Conservation (phyloP, 2,329 filamentous ascomycete genomes). For the Paracamarosporium sp. region DNA sequence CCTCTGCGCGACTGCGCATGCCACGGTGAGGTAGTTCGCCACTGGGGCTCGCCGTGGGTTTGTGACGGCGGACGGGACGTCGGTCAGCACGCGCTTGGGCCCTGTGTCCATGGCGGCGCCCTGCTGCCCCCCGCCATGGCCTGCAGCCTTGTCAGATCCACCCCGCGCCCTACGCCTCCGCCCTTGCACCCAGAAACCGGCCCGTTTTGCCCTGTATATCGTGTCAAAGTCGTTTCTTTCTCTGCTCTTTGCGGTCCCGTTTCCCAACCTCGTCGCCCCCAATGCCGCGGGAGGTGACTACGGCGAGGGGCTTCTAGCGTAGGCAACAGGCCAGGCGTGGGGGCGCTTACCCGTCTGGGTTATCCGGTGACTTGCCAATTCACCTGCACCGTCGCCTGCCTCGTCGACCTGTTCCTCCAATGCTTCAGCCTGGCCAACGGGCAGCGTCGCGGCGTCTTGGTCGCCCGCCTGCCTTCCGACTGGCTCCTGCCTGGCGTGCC, state of each 20-base stretch:
- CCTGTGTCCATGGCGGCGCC: slow-evolving; percentile 9
- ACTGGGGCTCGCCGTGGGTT: background rate
- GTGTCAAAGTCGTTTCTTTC: slow-evolving; percentile 3
- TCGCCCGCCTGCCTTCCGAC: slow-evolving; percentile 13
- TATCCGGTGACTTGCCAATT: slow-evolving; percentile 33
- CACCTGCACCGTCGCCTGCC: slow-evolving; percentile 25
- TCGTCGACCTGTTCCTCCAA: slow-evolving; percentile 16
- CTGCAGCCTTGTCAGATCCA: slow-evolving; percentile 2
- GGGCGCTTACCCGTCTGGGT: slow-evolving; percentile 29
- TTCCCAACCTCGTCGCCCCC: slow-evolving; percentile 8
- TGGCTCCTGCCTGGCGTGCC: slow-evolving; percentile 33
- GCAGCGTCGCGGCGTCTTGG: slow-evolving; percentile 12
- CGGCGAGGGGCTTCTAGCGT: slow-evolving; percentile 3
- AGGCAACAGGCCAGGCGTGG: slow-evolving; percentile 29
- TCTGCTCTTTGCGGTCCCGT: slow-evolving; percentile 9
- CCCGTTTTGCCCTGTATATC: slow-evolving; percentile 12
- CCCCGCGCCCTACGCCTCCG: slow-evolving; percentile 8
- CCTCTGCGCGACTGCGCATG: slow-evolving; percentile 19
- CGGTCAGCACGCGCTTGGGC: background rate
- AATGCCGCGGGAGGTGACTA: slow-evolving; percentile 1
- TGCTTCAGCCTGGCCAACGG: slow-evolving; percentile 30
- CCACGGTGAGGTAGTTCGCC: background rate
- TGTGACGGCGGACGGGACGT: background rate
- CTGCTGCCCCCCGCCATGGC: slow-evolving; percentile 11
- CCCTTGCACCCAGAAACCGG: slow-evolving; percentile 8